Evolutionary conservation across 257 asterid genomes (phyloP), one percentile per base, ranked within the genome.

Genomic region (Lithospermum erythrorhizon): DNA sequence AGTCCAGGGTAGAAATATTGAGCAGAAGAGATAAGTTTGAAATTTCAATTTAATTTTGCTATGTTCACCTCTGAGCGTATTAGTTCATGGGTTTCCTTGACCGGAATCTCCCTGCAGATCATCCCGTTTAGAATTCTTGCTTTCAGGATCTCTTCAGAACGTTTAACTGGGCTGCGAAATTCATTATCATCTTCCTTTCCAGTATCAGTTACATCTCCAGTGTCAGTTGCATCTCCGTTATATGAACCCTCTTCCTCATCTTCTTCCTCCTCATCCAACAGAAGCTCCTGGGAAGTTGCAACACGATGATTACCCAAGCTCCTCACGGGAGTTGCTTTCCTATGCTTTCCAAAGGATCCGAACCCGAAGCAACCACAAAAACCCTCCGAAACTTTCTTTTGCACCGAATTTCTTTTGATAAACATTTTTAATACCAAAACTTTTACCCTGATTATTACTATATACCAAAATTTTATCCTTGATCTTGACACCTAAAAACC

Each of bases 311-410:
- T 6, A 6, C 7, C 45, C 45, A 35, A 35, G 45, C 45, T 35
- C 45, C 45, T 35, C 7, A 35, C 7, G 13, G 45, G 70, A 73
- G 76, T 76, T 70, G 35, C 19, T 76, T 79, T 84, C 72, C 78
- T 83, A 6, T 75, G 64, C 78, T 82, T 89, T 76, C 82, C 76
- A 35, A 72, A 58, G 73, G 83, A 81, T 37, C 95, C 73, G 68
- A 89, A 80, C 57, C 99, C 99, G 75, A 93, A 93, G 81, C 97
- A 93, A 64, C 90, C 94, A 69, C 89, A 89, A 74, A 97, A 93
- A 32, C 87, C 97, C 95, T 75, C 86, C 15, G 76, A 58, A 53
- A 74, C 79, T 73, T 74, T 73, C 68, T 25, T 79, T 56, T 41
- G 49, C 49, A 81, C 68, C 47, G 79, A 65, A 75, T 73, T 73